Evolutionary conservation across 202 grass and related monocot species (phyloP).

Genomic region (Saccharum hybrid): DNA sequence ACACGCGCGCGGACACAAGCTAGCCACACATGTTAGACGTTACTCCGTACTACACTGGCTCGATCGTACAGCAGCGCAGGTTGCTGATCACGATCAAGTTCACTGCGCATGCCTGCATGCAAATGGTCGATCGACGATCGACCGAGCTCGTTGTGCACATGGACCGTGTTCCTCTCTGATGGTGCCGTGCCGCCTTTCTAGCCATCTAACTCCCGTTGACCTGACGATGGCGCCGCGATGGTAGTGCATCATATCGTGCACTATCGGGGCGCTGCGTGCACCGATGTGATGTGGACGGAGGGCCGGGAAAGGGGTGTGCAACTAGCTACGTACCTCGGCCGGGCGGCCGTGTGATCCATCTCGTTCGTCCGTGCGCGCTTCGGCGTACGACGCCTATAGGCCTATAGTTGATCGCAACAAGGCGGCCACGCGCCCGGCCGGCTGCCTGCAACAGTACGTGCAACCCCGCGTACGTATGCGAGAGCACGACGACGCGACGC

Average conservation of each 20-base stretch:
- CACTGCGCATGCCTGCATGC: not conserved
- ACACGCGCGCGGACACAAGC: not conserved
- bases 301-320: not conserved
- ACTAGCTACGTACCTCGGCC: not conserved
- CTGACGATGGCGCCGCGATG: not conserved
- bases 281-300: too few species aligned
- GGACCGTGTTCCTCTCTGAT: not conserved
- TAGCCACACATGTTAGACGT: too few species aligned
- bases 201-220: constrained; percentile 23
- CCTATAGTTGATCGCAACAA: not conserved
- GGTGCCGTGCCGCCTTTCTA: constrained; percentile 19
- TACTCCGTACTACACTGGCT: too few species aligned
- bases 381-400: constrained; percentile 18
- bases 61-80: not conserved
- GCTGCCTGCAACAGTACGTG: too few species aligned
- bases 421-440: not conserved
- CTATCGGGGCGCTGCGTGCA: not conserved
- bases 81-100: not conserved
- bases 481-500: constrained; percentile 15
- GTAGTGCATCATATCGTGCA: not conserved
- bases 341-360: not conserved
- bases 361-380: constrained; percentile 2
- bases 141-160: constrained; percentile 10
- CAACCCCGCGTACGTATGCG: not conserved
- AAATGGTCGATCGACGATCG: not conserved